Evolutionary conservation across 805 yeast species (phyloP), one percentile per base, ranked within the genome.

Genomic region (Yarrowia sp.): DNA sequence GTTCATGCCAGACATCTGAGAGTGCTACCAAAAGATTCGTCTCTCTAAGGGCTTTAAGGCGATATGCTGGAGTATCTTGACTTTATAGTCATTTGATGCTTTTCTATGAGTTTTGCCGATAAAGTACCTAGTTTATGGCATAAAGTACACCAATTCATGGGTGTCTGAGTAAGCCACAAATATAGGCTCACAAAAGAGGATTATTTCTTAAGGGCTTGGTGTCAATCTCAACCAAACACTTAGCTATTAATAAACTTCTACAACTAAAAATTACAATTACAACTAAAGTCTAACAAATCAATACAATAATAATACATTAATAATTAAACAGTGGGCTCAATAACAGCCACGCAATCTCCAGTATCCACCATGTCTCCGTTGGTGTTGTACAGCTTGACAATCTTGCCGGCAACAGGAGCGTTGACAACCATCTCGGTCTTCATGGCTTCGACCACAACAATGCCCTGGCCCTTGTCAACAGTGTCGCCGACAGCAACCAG

Each of bases 311-410:
- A 41, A 24, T 41, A 44, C 16, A 38, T 12, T 27, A 44, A 42
- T 16, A 33, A 9, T 16, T 38, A 56, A 31, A 46, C 47, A 60
- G 8, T 62, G 51, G 72, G 81, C 72, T 83, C 85, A 39, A 88
- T 76, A 22, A 92, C 96, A 56, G 87, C 97, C 49, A 94, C 97
- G 65, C 90, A 76, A 73, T 94, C 98, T 66, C 99, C 99, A 38
- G 97, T 90, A 64, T 93, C 97, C 39, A 93, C 96, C 88, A 94
- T 89, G 70, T 93, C 97, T 70, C 98, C 98, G 70, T 90, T 90
- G 62, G 80, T 79, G 73, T 90, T 97, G 21, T 78, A 77, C 56
- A 74, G 68, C 65, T 72, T 72, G 49, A 70, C 69, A 2, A 74
- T 69, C 61, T 65, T 72, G 31, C 77, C 77, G 7, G 46, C 63